A percentile compares a stretch with the other conserved stretches of the same genome.
phyloP scores from a whole-genome alignment of 768 basidiomycete species.

The Obba rivulosa region DNA sequence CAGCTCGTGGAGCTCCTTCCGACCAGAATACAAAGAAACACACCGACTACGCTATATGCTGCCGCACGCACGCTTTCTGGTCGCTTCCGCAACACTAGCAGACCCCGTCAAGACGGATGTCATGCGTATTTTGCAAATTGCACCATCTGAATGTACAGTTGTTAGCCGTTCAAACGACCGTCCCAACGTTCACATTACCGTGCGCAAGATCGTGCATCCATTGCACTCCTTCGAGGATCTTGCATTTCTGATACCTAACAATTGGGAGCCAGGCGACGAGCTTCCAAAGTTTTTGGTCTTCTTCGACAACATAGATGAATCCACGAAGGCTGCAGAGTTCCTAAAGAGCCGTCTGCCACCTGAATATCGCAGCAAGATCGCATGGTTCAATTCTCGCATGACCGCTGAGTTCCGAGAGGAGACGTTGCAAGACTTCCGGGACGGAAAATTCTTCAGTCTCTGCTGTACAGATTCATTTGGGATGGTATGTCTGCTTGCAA shows the following conservation, averaged over 20 bases:
- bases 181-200: slow-evolving; percentile 27
- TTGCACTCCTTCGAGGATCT: slow-evolving; percentile 13
- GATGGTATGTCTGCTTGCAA: slow-evolving; percentile 29
- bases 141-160: slow-evolving; percentile 1
- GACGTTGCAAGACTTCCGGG: slow-evolving; percentile 7
- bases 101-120: slow-evolving; percentile 23
- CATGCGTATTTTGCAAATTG: slow-evolving; percentile 17
- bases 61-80: slow-evolving; percentile 2
- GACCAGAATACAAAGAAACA: slow-evolving; percentile 27
- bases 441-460: slow-evolving; percentile 21
- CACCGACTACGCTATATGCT: slow-evolving; percentile 24
- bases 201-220: slow-evolving; percentile 20
- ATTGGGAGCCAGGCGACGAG: no score
- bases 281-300: slow-evolving; percentile 25
- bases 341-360: slow-evolving; percentile 2
- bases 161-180: slow-evolving; percentile 26
- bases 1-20: slow-evolving; percentile 32
- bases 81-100: slow-evolving; percentile 16
- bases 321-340: slow-evolving; percentile 3
- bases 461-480: slow-evolving; percentile 29
- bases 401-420: slow-evolving; percentile 16
- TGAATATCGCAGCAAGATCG: slow-evolving; percentile 14
- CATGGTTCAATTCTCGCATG: slow-evolving; percentile 26
- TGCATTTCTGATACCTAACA: slow-evolving; percentile 13
- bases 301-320: slow-evolving; percentile 18